Conservation (phyloP, 148 eudicot species). For the Rhododendron griersonianum region DNA sequence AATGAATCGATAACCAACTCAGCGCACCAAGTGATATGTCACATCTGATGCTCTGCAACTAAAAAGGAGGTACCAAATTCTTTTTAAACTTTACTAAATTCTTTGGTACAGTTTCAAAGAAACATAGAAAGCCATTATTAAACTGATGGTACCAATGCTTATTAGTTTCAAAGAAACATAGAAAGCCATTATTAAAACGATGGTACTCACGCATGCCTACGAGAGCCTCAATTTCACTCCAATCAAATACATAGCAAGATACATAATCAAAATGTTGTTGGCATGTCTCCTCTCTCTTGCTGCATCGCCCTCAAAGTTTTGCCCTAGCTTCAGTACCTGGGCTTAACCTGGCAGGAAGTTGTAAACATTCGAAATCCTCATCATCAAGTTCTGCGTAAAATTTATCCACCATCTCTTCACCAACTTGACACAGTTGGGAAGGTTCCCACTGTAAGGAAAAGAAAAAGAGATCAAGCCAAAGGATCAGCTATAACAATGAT, state of each 20-base stretch:
- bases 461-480: background rate
- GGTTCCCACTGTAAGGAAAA: constrained; percentile 6
- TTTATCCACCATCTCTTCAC: constrained; percentile 12
- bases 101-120: background rate
- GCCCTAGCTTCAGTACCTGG: background rate
- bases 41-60: too few species aligned
- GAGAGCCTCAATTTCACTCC: background rate
- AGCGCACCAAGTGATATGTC: too few species aligned
- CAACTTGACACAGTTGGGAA: constrained; percentile 1
- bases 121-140: background rate
- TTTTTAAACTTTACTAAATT: background rate
- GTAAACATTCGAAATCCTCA: constrained; percentile 1
- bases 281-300: background rate
- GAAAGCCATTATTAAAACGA: background rate
- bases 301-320: constrained; percentile 3
- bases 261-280: background rate
- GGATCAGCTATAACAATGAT: background rate
- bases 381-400: background rate
- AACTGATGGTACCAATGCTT: background rate
- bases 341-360: background rate
- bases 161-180: background rate
- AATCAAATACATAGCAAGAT: background rate
- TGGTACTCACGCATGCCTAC: background rate
- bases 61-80: too few species aligned
- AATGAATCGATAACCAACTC: too few species aligned